A percentile compares a stretch with the other conserved stretches of the same genome.
These are phyloP conservation scores for Sanghuangporus weigelae DNA, from an alignment of 1,284 basidiomycete species.

Conservation along the genomic window DNA sequence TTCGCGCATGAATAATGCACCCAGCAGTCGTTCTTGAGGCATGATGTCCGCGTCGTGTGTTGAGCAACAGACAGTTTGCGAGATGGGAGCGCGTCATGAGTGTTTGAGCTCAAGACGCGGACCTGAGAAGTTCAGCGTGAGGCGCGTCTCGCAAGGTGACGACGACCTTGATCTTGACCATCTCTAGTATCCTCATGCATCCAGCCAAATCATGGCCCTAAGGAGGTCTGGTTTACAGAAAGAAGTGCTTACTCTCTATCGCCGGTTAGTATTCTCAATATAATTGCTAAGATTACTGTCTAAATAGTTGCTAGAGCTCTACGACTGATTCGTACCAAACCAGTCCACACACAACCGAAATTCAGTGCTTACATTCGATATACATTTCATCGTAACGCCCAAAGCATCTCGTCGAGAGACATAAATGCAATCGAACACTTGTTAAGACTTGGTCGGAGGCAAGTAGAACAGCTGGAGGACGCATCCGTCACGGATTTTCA, in stretches of 20 bases:
- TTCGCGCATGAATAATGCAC: background rate
- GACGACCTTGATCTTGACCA: background rate
- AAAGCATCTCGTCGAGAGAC: slow-evolving; percentile 54
- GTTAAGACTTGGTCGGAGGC: slow-evolving; percentile 55
- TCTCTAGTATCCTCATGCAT: background rate
- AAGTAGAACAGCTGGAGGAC: slow-evolving; percentile 65
- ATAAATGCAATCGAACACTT: slow-evolving; percentile 68
- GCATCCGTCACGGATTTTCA: slow-evolving; percentile 63
- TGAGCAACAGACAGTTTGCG: background rate
- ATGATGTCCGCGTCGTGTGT: background rate
- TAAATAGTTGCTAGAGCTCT: slow-evolving; percentile 46
- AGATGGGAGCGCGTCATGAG: slow-evolving; percentile 1
- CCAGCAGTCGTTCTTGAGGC: background rate
- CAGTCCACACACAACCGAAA: slow-evolving; percentile 47
- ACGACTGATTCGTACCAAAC: slow-evolving; percentile 67
- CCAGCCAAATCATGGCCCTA: slow-evolving; percentile 5
- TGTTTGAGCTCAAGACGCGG: background rate
- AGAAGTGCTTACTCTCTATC: slow-evolving; percentile 67
- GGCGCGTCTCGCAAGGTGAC: background rate
- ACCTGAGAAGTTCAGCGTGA: background rate
- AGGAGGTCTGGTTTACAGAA: slow-evolving; percentile 59
- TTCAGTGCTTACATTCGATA: slow-evolving; percentile 65
- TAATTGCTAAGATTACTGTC: background rate
- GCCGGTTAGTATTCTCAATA: slow-evolving; percentile 43
- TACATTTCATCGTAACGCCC: slow-evolving; percentile 59